Evolutionary conservation across 352 stramenopile genomes (phyloP), one percentile per base, ranked within the genome.

Genomic region (Globisporangium polare): DNA sequence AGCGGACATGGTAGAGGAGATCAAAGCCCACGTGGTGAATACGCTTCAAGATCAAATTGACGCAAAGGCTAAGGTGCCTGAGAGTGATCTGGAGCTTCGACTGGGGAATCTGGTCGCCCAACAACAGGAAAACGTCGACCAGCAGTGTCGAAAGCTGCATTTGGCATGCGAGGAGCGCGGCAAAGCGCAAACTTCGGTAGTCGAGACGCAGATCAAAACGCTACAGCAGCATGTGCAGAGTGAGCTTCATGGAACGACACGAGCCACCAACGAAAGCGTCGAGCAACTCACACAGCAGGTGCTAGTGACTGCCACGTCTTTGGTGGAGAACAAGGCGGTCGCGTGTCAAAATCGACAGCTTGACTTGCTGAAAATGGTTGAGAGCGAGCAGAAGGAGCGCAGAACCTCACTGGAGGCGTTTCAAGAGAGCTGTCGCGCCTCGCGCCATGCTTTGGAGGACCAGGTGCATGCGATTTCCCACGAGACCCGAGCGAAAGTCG

Each of bases 381-480:
- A 84, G 27, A 72, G 47, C 12, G 80, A 90, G 46, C 72, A 83
- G 56, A 75, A 71, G 29, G 80, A 90, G 27, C 60, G 77, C 10
- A 87, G 81, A 31, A 22, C 64, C 29, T 50, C 59, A 5, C 17
- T 83, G 2, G 75, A 86, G 8, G 39, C 55, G 0, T 27, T 83
- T 0, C 62, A 83, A 0, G 80, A 90, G 58, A 65, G 69, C 3
- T 54, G 81, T 0, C 76, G 78, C 41, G 78, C 78, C 31, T 65
- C 42, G 22, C 74, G 80, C 7, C 72, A 87, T 20, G 59, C 69
- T 3, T 54, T 85, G 5, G 73, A 90, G 69, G 79, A 90, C 42
- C 66, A 75, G 24, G 51, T 88, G 12, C 71, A 90, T 15, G 50
- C 58, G 9, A 13, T 86, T 4, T 59, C 42, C 0, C 72, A 80